Percentiles rank a stretch among this genome's conserved stretches.
These are phyloP conservation scores for Candida sonorensis DNA, from an alignment of 805 yeast species.

Conservation along the genomic window DNA sequence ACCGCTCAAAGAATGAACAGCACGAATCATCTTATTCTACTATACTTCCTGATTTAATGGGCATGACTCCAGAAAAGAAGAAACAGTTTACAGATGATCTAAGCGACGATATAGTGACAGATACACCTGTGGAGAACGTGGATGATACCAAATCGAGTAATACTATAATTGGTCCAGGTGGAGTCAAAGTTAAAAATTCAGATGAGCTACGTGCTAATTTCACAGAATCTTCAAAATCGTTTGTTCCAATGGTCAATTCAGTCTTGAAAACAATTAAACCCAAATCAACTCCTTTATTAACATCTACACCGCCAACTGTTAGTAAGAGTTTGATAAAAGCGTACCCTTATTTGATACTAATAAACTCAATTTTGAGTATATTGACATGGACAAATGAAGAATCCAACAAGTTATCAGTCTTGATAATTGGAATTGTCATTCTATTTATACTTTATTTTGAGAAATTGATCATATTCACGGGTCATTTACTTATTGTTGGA, in stretches of 20 bases:
- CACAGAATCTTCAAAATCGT: constrained; percentile 31
- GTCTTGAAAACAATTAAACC: constrained; percentile 21
- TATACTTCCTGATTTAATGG: too few species aligned
- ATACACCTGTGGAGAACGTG: too few species aligned
- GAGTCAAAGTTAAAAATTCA: constrained; percentile 24
- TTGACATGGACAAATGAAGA: constrained; percentile 86
- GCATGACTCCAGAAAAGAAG: too few species aligned
- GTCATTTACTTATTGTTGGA: constrained; percentile 68
- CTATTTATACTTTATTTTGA: constrained; percentile 72
- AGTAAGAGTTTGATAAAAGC: constrained; percentile 76
- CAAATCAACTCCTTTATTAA: constrained; percentile 71
- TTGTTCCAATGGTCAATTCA: too few species aligned
- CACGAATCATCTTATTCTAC: too few species aligned
- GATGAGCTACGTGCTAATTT: constrained; percentile 33
- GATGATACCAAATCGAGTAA: too few species aligned
- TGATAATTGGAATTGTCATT: constrained; percentile 49
- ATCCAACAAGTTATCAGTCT: constrained; percentile 67
- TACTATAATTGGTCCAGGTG: constrained; percentile 18
- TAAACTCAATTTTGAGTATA: constrained; percentile 62
- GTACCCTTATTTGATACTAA: constrained; percentile 76
- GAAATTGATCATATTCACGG: constrained; percentile 67
- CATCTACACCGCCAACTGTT: constrained; percentile 87
- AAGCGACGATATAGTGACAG: too few species aligned
- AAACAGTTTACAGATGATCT: too few species aligned
- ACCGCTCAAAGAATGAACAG: too few species aligned